A percentile compares a stretch with the other conserved stretches of the same genome.
Conservation (phyloP, 1,284 basidiomycete genomes). For the Sporisorium exsertum region DNA sequence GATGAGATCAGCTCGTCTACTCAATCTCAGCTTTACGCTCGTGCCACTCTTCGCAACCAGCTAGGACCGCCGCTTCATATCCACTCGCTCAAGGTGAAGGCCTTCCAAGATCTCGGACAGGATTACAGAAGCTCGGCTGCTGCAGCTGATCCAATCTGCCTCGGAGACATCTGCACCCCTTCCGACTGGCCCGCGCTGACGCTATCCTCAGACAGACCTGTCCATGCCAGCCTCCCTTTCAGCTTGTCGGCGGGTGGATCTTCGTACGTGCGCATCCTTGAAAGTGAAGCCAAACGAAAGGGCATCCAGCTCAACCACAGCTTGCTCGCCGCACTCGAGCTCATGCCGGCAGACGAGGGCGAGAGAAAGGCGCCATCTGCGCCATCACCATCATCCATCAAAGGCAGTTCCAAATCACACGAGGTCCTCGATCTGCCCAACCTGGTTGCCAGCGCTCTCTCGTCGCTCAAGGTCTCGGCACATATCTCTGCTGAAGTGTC, state of each 20-base stretch:
- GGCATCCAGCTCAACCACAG: constrained; percentile 54
- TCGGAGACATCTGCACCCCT: constrained; percentile 50
- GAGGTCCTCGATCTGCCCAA: constrained; percentile 42
- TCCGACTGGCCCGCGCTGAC: constrained; percentile 42
- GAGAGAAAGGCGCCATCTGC: background rate
- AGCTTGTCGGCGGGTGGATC: constrained; percentile 49
- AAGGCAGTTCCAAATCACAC: background rate
- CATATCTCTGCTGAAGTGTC: constrained; percentile 41
- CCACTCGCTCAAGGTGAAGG: constrained; percentile 39
- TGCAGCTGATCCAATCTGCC: constrained; percentile 10
- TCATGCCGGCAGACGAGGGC: constrained; percentile 27
- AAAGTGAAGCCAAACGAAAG: constrained; percentile 39
- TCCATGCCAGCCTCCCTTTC: constrained; percentile 53
- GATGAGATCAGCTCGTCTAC: constrained; percentile 8
- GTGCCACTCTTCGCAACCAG: constrained; percentile 56
- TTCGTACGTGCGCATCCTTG: constrained; percentile 53
- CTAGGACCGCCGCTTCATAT: constrained; percentile 48
- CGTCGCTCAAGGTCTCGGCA: constrained; percentile 51
- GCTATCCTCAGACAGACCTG: constrained; percentile 32
- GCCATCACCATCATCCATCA: background rate
- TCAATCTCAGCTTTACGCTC: constrained; percentile 40
- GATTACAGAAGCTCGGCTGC: background rate
- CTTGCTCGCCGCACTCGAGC: constrained; percentile 46
- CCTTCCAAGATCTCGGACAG: constrained; percentile 20
- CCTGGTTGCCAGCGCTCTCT: constrained; percentile 46